Conservation (phyloP, 495 filamentous ascomycete species). For the Penicillium steckii region DNA sequence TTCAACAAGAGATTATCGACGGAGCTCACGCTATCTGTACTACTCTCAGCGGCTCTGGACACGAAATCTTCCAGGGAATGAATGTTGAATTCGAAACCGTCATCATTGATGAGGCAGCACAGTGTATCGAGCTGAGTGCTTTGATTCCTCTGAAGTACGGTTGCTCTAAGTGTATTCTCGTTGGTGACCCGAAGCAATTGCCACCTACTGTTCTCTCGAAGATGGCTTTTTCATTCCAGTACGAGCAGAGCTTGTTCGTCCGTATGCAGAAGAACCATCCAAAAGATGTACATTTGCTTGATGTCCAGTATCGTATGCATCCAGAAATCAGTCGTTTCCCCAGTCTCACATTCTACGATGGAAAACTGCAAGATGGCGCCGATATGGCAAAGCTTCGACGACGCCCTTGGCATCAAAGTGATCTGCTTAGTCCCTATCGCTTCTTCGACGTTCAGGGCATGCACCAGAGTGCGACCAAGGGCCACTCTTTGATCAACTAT, state of each 20-base stretch:
- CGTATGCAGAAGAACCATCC: constrained; percentile 94
- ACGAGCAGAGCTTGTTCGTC: constrained; percentile 97
- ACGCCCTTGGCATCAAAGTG: constrained; percentile 80
- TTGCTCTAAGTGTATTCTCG: constrained; percentile 93
- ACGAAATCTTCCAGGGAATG: constrained; percentile 94
- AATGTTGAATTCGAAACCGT: constrained; percentile 98
- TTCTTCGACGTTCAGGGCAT: constrained; percentile 95
- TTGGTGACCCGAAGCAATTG: constrained; percentile 96
- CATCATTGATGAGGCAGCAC: constrained; percentile 96
- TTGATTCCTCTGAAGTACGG: constrained; percentile 97
- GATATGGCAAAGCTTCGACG: constrained; percentile 74
- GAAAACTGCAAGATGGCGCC: constrained; percentile 76
- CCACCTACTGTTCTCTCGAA: constrained; percentile 94
- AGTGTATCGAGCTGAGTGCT: constrained; percentile 95
- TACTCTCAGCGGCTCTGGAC: constrained; percentile 91
- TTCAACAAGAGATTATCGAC: constrained; percentile 89
- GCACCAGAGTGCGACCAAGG: constrained; percentile 71
- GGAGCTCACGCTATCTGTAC: constrained; percentile 91
- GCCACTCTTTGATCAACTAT: constrained; percentile 86
- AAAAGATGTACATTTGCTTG: constrained; percentile 86
- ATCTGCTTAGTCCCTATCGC: constrained; percentile 85
- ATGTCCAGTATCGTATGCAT: constrained; percentile 99
- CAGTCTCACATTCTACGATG: constrained; percentile 88
- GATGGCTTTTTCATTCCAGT: constrained; percentile 87
- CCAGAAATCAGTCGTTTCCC: constrained; percentile 91